Base-by-base conservation (phyloP, 257 asterid species). In the Rubia yunnanensis region DNA sequence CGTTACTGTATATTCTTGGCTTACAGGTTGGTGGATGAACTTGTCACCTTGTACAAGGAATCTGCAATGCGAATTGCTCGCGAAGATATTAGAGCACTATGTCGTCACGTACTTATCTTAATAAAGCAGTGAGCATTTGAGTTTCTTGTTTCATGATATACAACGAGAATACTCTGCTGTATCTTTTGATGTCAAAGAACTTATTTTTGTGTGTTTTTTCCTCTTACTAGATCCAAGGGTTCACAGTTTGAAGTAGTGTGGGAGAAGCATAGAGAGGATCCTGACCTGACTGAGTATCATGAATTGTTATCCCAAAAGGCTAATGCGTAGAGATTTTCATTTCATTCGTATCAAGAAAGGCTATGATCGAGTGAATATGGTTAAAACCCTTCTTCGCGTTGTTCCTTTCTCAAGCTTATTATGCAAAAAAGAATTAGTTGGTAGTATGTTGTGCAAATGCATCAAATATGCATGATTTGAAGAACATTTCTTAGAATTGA, bases 21-120 rank as follows among this genome's bases (percentile, higher is more conserved):
- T 80, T 60, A 67, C 88, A 89, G 97, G 80, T 83, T 87, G 75
- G 83, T 89, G 74, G 95, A 86, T 46, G 97, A 92, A 72, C 95
- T 92, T 49, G 85, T 92, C 60, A 82, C 71, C 75, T 78, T 92
- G 66, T 80, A 86, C 72, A 92, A 86, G 83, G 96, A 89, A 61
- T 91, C 99, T 53, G 94, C 95, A 28, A 38, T 89, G 65, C 89
- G 79, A 77, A 69, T 76, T 76, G 80, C 82, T 32, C 91, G 96
- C 31, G 84, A 85, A 76, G 86, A 78, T 70, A 89, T 92, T 65
- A 83, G 95, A 77, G 63, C 84, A 36, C 91, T 65, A 60, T 79
- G 83, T 78, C 84, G 82, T 65, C 78, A 84, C 74, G 76, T 77
- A 72, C 72, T 89, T 61, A 75, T 74, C 39, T 74, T 87, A 74